Percentiles rank a stretch among this genome's conserved stretches.
phyloP scores from a whole-genome alignment of 2,329 filamentous ascomycete genomes.

The Penicillium sp. region DNA sequence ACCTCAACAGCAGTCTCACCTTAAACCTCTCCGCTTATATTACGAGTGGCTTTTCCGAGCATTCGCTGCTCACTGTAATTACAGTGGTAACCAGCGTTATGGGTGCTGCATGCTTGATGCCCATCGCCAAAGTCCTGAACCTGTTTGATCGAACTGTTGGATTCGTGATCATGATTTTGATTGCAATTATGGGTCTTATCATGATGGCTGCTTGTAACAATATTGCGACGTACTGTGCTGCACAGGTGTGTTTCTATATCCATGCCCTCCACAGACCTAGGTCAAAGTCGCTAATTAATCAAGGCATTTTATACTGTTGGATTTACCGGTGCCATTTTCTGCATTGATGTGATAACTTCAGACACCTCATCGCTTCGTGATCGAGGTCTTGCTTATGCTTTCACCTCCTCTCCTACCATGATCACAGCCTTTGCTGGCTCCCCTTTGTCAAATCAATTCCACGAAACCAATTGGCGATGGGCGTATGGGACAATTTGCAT shows the following conservation, averaged over 20 bases:
- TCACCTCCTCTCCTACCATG: conserved; percentile 60
- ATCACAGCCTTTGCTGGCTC: conserved; percentile 59
- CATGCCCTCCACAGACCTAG: background rate
- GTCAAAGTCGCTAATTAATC: background rate
- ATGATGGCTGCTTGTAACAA: conserved; percentile 61
- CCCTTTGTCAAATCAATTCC: conserved; percentile 51
- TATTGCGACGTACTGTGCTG: conserved; percentile 61
- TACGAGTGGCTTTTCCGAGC: conserved; percentile 52
- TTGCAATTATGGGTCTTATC: conserved; percentile 51
- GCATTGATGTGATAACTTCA: conserved; percentile 58
- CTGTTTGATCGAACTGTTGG: conserved; percentile 61
- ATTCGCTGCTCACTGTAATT: conserved; percentile 56
- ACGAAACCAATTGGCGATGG: conserved; percentile 59
- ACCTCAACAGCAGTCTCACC: conserved; percentile 39
- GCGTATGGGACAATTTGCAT: conserved; percentile 61
- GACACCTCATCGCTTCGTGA: conserved; percentile 61
- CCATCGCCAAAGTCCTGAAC: conserved; percentile 61
- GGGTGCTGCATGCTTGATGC: conserved; percentile 56
- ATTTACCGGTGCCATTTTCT: conserved; percentile 54
- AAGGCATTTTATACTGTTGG: conserved; percentile 50
- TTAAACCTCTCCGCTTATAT: conserved; percentile 48
- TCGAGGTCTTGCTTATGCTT: conserved; percentile 59
- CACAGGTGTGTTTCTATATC: conserved; percentile 36
- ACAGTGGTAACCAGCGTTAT: conserved; percentile 55
- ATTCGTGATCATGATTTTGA: conserved; percentile 48